Percentiles rank a stretch among this genome's conserved stretches.
phyloP scores from a whole-genome alignment of 768 basidiomycete genomes.

The Leccinum imitatum region DNA sequence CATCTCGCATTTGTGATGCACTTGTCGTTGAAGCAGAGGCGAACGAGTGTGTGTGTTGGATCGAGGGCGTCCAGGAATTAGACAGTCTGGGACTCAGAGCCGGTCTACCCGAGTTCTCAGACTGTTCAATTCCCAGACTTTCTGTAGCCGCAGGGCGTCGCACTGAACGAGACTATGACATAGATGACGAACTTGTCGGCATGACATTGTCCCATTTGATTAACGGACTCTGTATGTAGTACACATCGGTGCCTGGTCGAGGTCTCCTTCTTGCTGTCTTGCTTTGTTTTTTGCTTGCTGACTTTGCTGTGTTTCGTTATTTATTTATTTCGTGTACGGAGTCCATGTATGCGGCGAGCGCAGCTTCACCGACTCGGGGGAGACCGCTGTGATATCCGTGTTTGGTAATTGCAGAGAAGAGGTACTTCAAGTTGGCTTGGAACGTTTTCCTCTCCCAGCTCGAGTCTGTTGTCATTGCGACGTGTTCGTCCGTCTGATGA shows the following conservation, averaged over 20 bases:
- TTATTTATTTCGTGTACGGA: too few relatives aligned
- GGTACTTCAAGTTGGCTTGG: too few relatives aligned
- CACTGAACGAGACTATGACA: background rate
- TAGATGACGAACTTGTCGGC: background rate
- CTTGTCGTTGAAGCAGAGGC: background rate
- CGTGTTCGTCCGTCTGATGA: too few relatives aligned
- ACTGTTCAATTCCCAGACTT: too few relatives aligned
- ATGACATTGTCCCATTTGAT: background rate
- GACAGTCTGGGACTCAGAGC: too few relatives aligned
- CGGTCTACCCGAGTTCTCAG: too few relatives aligned
- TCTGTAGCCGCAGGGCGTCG: background rate
- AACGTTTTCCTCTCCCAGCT: too few relatives aligned
- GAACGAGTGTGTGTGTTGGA: background rate
- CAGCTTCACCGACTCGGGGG: too few relatives aligned
- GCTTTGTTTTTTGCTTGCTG: background rate
- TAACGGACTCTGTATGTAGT: background rate
- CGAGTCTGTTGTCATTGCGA: background rate
- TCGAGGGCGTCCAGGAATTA: too few relatives aligned
- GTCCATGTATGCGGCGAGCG: too few relatives aligned
- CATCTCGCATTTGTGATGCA: background rate
- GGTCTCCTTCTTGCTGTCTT: background rate
- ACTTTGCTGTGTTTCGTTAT: background rate
- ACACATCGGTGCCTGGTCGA: background rate
- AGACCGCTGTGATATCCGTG: too few relatives aligned
- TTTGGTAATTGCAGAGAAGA: background rate